Conservation (phyloP, 1,284 basidiomycete genomes). For the Peniophora sp. region DNA sequence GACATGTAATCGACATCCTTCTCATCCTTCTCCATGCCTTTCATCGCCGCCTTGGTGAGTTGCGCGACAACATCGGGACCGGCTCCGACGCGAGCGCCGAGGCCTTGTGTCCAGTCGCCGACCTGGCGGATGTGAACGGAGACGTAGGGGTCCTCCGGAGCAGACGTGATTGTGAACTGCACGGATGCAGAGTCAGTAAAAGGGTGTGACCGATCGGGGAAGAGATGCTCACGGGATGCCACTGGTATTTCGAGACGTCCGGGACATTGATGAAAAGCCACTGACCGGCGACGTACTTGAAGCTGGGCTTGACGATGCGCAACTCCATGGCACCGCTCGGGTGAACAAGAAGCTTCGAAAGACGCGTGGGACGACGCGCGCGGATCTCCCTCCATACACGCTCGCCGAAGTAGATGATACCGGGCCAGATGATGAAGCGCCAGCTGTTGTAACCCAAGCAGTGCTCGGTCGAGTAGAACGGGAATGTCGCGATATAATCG, state of each 20-base stretch:
- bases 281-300: constrained; percentile 85
- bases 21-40: constrained; percentile 58
- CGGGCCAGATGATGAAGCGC: constrained; percentile 84
- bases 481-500: constrained; percentile 60
- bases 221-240: constrained; percentile 69
- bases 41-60: constrained; percentile 70
- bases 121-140: constrained; percentile 88
- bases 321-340: constrained; percentile 87
- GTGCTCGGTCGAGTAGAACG: constrained; percentile 75
- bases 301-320: constrained; percentile 79
- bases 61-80: constrained; percentile 66
- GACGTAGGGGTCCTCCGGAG: constrained; percentile 85
- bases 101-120: constrained; percentile 77
- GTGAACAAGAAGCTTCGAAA: constrained; percentile 76
- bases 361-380: constrained; percentile 62
- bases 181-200: constrained; percentile 3
- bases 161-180: constrained; percentile 88
- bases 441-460: constrained; percentile 85
- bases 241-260: constrained; percentile 75
- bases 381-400: constrained; percentile 74
- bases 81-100: constrained; percentile 78
- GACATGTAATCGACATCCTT: constrained; percentile 27
- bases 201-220: neutral
- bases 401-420: constrained; percentile 80
- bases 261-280: constrained; percentile 88